A percentile compares a stretch with the other conserved stretches of the same genome.
Conservation (phyloP, 805 yeast genomes). For the Saccharomycopsis javanensis region DNA sequence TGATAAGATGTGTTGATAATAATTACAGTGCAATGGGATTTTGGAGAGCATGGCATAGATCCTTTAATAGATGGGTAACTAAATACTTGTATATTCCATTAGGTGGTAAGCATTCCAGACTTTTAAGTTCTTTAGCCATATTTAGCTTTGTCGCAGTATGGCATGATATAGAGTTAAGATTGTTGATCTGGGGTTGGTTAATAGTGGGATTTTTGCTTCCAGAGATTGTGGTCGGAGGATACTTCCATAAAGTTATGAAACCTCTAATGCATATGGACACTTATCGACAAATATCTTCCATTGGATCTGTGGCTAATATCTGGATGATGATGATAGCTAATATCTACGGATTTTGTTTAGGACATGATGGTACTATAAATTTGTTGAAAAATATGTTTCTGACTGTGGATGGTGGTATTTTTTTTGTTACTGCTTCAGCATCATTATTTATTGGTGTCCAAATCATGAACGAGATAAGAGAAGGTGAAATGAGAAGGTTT, state of each 20-base stretch:
- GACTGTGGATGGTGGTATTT: constrained; percentile 57
- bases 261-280: constrained; percentile 27
- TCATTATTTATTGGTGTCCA: constrained; percentile 79
- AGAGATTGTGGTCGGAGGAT: constrained; percentile 55
- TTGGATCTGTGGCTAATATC: constrained; percentile 81
- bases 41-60: constrained; percentile 99
- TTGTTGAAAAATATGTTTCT: constrained; percentile 62
- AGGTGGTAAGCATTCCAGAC: constrained; percentile 69
- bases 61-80: constrained; percentile 82
- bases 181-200: constrained; percentile 94
- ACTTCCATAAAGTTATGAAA: constrained; percentile 22
- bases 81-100: constrained; percentile 85
- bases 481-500: constrained; percentile 75
- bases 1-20: constrained; percentile 93
- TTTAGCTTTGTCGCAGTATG: constrained; percentile 94
- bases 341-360: constrained; percentile 88
- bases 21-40: constrained; percentile 90
- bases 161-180: constrained; percentile 90
- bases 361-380: constrained; percentile 69
- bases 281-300: constrained; percentile 70
- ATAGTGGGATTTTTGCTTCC: constrained; percentile 82
- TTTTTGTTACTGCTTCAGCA: constrained; percentile 49
- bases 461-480: constrained; percentile 90
- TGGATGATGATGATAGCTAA: constrained; percentile 99
- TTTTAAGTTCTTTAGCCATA: constrained; percentile 71